Evolutionary conservation across 1,284 basidiomycete species (phyloP).

Genomic region (Cystobasidiaceae sp.): DNA sequence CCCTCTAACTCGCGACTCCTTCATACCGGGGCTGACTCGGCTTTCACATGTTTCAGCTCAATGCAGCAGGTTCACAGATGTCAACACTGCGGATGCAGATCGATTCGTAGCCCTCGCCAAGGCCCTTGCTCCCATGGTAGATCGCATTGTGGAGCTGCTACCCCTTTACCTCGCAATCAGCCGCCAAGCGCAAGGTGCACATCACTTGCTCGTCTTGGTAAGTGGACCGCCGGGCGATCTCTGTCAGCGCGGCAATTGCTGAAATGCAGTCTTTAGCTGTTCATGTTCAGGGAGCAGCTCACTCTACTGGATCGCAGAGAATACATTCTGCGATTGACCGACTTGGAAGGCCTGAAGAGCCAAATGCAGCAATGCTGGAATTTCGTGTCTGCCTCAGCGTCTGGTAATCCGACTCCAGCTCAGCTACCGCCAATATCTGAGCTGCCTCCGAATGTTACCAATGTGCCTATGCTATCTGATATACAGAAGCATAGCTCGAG

Average conservation of each 20-base stretch:
- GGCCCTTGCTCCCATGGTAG: slow-evolving; percentile 35
- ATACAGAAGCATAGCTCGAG: too few species aligned
- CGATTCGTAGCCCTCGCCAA: slow-evolving; percentile 24
- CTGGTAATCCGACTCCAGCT: not conserved
- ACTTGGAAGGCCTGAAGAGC: slow-evolving; percentile 35
- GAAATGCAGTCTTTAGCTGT: not conserved
- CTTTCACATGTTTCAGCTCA: not conserved
- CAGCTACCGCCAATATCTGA: slow-evolving; percentile 15
- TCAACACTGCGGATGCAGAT: slow-evolving; percentile 35
- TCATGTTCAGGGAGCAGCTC: slow-evolving; percentile 27
- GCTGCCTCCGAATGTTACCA: not conserved
- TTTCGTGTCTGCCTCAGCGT: slow-evolving; percentile 31
- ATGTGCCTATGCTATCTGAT: not conserved
- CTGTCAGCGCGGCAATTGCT: not conserved
- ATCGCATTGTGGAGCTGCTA: slow-evolving; percentile 37
- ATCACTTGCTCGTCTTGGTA: slow-evolving; percentile 37
- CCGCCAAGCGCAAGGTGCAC: slow-evolving; percentile 21
- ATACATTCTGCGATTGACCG: slow-evolving; percentile 37
- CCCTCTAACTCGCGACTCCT: not conserved
- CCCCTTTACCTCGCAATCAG: slow-evolving; percentile 40
- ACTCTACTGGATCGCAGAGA: slow-evolving; percentile 23
- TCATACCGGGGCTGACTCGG: not conserved
- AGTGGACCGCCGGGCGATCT: not conserved
- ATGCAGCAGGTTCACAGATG: slow-evolving; percentile 26
- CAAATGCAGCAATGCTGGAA: slow-evolving; percentile 38